These are phyloP conservation scores for Rhizoclosmatium sp. DNA, from an alignment of 192 early-diverging fungal genomes.

Conservation along the genomic window DNA sequence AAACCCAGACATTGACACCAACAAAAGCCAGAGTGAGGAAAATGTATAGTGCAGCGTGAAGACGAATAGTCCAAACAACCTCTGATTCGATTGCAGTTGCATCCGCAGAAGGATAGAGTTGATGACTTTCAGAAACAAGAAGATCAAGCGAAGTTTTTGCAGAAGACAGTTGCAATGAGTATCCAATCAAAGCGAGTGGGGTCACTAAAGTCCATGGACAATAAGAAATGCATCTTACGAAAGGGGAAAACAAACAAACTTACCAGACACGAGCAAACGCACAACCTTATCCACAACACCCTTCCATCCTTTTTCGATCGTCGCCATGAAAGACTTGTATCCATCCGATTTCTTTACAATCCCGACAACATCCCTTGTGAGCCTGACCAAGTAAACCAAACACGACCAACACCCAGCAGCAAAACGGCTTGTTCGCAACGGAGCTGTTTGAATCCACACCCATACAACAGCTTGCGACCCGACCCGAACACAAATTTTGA, in stretches of 20 bases:
- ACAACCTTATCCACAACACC: not conserved
- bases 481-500: not conserved
- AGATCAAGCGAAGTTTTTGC: not conserved
- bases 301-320: not conserved
- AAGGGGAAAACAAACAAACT: not conserved
- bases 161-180: constrained; percentile 4
- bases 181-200: constrained; percentile 23
- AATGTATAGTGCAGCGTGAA: constrained; percentile 10
- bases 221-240: not conserved
- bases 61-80: not conserved
- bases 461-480: constrained; percentile 6
- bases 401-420: not conserved
- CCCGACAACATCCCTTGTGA: not conserved
- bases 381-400: not conserved
- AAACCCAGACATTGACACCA: constrained; percentile 8
- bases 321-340: not conserved
- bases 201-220: constrained; percentile 5
- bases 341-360: not conserved
- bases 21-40: constrained; percentile 4
- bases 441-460: constrained; percentile 18
- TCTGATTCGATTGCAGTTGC: not conserved
- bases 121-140: not conserved
- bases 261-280: not conserved
- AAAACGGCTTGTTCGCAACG: constrained; percentile 10
- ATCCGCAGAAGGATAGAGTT: not conserved